These are phyloP conservation scores for Viola odorata DNA, from an alignment of 345 rosid genomes.

Conservation along the genomic window DNA sequence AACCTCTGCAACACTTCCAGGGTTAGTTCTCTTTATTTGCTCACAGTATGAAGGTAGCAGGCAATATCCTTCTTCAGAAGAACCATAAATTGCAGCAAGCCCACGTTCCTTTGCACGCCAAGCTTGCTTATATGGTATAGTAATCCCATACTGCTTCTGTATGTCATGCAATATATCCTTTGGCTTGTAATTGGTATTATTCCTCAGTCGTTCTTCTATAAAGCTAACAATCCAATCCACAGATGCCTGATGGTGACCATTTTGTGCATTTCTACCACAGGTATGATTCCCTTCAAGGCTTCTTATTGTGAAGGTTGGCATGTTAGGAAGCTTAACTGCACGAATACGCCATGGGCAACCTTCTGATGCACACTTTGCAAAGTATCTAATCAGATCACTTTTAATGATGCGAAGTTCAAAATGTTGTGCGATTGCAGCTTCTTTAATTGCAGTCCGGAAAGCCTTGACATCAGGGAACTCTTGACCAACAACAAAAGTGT, in stretches of 20 bases:
- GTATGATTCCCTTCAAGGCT: constrained; percentile 48
- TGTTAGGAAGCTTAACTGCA: constrained; percentile 46
- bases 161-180: constrained; percentile 53
- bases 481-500: constrained; percentile 41
- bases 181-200: constrained; percentile 48
- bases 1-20: constrained; percentile 43
- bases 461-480: constrained; percentile 58
- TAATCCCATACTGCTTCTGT: constrained; percentile 44
- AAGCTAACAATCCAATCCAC: constrained; percentile 59
- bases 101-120: constrained; percentile 63
- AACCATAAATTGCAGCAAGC: constrained; percentile 54
- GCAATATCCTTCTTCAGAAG: constrained; percentile 58
- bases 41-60: constrained; percentile 44
- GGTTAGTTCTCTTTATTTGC: constrained; percentile 43
- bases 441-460: constrained; percentile 47
- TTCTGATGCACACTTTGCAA: constrained; percentile 55
- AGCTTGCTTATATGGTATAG: constrained; percentile 55
- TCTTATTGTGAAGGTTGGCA: constrained; percentile 44
- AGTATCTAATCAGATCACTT: constrained; percentile 43
- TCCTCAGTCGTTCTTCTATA: constrained; percentile 40
- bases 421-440: constrained; percentile 51
- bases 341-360: constrained; percentile 58
- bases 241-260: constrained; percentile 58
- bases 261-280: constrained; percentile 44
- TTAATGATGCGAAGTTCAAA: constrained; percentile 53